Base-by-base conservation (phyloP, 345 rosid genomes). In the Firmiana major region DNA sequence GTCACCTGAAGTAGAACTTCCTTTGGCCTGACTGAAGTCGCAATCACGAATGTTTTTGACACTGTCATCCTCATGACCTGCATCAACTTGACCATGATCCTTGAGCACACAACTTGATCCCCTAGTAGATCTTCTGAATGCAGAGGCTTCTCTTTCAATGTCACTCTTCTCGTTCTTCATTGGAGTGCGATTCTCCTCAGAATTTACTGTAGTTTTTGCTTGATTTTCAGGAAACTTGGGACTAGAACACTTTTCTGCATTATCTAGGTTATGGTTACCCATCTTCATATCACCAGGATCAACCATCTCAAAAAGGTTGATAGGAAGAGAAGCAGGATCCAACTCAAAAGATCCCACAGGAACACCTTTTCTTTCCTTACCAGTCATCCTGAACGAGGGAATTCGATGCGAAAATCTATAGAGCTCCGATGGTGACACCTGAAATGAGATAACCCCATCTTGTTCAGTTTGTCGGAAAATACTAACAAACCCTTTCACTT, bases 401-500 rank as follows among this genome's bases (percentile, higher is more conserved):
- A 90, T 76, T 69, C 65, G 85, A 81, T 95, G 99, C 19, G 97
- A 92, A 83, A 95, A 95, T 49, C 94, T 86, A 68, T 76, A 89
- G 63, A 89, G 78, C 70, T 93, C 89, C 36, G 9, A 26, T 55
- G 90, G 83, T 12, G 74, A 75, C 76, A 95, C 69, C 24, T 65
- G 75, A 87, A 82, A 63, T 12, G 83, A 76, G 69, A 76, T 72
- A 78, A 86, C 66, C 60, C 79, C 87, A 66, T 80, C 3, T 53
- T 42, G 74, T 46, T 59, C 75, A 59, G 75, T 71, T 83, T 10
- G 90, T 79, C 72, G 78, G 82, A 87, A 95, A 58, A 93, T 80
- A 66, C 93, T 82, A 58, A 93, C 89, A 80, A 95, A 95, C 31
- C 98, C 97, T 77, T 87, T 82, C 79, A 95, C 88, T 78, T 93